Evolutionary conservation across 345 rosid species (phyloP), one percentile per base, ranked within the genome.

Genomic region (Syzygium aromaticum): DNA sequence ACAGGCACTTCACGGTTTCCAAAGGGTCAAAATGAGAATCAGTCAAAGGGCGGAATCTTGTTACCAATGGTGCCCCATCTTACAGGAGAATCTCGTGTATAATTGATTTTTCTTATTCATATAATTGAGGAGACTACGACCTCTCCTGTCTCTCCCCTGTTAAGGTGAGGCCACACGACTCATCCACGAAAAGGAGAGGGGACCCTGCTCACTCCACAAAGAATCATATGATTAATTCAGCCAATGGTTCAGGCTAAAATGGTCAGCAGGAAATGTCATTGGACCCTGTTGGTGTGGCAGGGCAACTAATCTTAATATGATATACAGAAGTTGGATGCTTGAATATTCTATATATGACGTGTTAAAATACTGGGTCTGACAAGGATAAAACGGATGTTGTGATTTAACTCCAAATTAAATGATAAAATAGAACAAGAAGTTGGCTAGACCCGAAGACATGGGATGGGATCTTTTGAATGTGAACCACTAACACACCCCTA

Each of bases 391-490:
- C 3, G 38, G 7, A 1, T 54, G 6, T 0, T 1, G 11, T 7
- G 52, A 49, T 38, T 56, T 5, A 2, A 21, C 12, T 3, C 5
- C 4, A 85, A 85, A 9, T 16, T 2, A 30, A 11, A 51, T 51
- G 8, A 84, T 4, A 64, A 28, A 2, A 23, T 5, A 59, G 12
- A 64, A 16, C 0, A 2, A 33, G 7, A 9, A 52, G 85, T 38
- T 2, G 6, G 51, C 63, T 11, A 22, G 46, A 4, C 86, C 86
- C 11, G 9, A 54, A 40, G 67, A 54, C 30, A 23, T 46, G 6
- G 3, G 49, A 89, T 91, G 84, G 91, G 91, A 87, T 87, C 89
- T 10, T 59, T 11, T 63, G 49, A 86, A 88, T 77, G 84, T 61
- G 53, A 87, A 83, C 92, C 92, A 78, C 90, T 56, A 27, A 84